phyloP scores from a whole-genome alignment of 2,329 filamentous ascomycete genomes.

The Aspergillus ustus region DNA sequence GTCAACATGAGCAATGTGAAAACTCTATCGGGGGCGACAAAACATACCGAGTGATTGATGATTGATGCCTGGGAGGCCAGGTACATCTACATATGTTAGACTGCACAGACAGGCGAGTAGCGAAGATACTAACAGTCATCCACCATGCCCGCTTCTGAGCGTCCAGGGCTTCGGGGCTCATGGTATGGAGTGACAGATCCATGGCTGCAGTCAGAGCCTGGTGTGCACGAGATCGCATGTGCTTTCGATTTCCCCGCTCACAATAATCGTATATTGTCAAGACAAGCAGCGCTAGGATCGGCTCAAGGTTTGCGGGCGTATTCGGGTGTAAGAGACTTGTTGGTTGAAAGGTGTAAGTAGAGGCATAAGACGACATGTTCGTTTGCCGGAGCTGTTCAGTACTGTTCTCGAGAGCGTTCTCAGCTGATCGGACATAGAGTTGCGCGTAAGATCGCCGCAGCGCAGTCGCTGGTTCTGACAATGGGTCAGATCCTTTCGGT shows the following conservation, averaged over 20 bases:
- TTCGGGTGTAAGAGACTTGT: slow-evolving; percentile 17
- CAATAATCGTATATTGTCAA: slow-evolving; percentile 31
- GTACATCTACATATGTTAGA: neutral
- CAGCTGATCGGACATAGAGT: slow-evolving; percentile 15
- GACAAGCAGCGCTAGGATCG: slow-evolving; percentile 26
- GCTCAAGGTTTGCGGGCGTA: slow-evolving; percentile 21
- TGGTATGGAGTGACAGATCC: slow-evolving; percentile 29
- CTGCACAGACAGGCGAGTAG: no score
- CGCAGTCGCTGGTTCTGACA: slow-evolving; percentile 6
- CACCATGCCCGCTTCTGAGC: slow-evolving; percentile 31
- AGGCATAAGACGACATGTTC: neutral
- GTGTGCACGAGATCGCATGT: slow-evolving; percentile 31
- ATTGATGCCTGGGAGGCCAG: neutral
- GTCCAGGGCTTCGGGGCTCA: slow-evolving; percentile 12
- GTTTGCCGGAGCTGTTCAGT: neutral
- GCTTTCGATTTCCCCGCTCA: slow-evolving; percentile 27
- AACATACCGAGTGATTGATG: neutral
- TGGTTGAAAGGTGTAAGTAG: neutral
- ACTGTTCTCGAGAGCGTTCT: neutral
- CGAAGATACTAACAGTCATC: slow-evolving; percentile 26
- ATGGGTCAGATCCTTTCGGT: slow-evolving; percentile 6
- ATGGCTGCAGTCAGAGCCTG: slow-evolving; percentile 33
- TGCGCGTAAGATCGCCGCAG: slow-evolving; percentile 27
- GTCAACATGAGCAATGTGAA: neutral
- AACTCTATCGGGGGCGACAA: neutral